These are phyloP conservation scores for Penicillium vulpinum DNA, from an alignment of 2,329 filamentous ascomycete species.

Conservation along the genomic window DNA sequence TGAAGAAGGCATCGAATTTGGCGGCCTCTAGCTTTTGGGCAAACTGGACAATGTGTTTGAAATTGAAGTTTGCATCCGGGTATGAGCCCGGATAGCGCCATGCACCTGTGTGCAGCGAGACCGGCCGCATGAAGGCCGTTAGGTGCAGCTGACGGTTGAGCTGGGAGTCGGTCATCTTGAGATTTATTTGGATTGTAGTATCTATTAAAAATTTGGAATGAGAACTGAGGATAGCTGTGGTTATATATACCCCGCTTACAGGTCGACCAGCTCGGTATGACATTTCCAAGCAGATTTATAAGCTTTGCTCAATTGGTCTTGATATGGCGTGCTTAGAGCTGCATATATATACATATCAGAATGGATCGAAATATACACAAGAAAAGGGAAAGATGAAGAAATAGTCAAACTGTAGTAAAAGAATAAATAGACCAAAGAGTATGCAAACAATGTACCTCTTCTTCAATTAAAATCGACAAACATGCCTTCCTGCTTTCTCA, in stretches of 20 bases:
- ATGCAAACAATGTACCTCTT: too few relatives aligned
- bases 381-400: too few relatives aligned
- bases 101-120: constrained; percentile 57
- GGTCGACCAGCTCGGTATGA: neutral
- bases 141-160: constrained; percentile 48
- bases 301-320: neutral
- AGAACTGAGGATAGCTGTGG: neutral
- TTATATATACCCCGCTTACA: constrained; percentile 4
- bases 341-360: neutral
- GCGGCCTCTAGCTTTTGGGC: constrained; percentile 56
- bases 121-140: constrained; percentile 61
- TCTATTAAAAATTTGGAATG: neutral
- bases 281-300: constrained; percentile 4
- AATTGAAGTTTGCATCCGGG: constrained; percentile 60
- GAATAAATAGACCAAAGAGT: too few relatives aligned
- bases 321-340: neutral
- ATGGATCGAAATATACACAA: too few relatives aligned
- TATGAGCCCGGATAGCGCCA: constrained; percentile 59
- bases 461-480: too few relatives aligned
- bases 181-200: neutral
- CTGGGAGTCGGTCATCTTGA: constrained; percentile 18
- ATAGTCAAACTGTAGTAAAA: too few relatives aligned
- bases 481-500: too few relatives aligned
- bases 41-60: constrained; percentile 54
- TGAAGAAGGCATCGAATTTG: constrained; percentile 60